These are phyloP conservation scores for Terfezia claveryi DNA, from an alignment of 495 filamentous ascomycete species.

Conservation along the genomic window DNA sequence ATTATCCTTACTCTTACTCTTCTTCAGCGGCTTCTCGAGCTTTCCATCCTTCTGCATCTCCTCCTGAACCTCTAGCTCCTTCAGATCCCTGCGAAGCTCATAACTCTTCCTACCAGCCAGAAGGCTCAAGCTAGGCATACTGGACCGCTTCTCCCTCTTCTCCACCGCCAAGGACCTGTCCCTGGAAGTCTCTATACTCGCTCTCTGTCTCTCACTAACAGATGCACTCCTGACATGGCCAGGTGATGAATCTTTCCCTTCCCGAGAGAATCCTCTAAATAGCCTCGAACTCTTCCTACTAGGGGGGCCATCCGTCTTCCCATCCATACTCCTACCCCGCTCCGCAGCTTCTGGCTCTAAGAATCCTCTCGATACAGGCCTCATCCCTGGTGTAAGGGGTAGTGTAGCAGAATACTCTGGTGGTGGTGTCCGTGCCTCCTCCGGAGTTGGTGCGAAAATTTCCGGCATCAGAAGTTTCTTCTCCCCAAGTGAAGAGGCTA, in stretches of 20 bases:
- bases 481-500: background rate
- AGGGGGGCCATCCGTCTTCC: no score
- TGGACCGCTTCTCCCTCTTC: slow-evolving; percentile 8
- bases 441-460: slow-evolving; percentile 24
- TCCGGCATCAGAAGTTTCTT: slow-evolving; percentile 33
- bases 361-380: slow-evolving; percentile 8
- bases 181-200: background rate
- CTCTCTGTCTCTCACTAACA: no score
- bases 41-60: slow-evolving; percentile 12
- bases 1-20: slow-evolving; percentile 19
- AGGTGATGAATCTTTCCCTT: no score
- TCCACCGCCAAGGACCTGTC: background rate
- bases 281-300: no score
- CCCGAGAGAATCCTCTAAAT: no score
- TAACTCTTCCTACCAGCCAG: slow-evolving; percentile 28
- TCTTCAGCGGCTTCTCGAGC: slow-evolving; percentile 5
- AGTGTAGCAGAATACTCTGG: slow-evolving; percentile 18
- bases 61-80: slow-evolving; percentile 12
- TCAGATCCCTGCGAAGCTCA: slow-evolving; percentile 20
- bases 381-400: slow-evolving; percentile 14
- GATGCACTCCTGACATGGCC: no score
- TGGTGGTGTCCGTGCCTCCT: background rate
- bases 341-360: background rate
- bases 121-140: slow-evolving; percentile 6
- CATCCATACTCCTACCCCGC: no score